Evolutionary conservation across 2,329 filamentous ascomycete species (phyloP).

Genomic region (Colletotrichum lentis): DNA sequence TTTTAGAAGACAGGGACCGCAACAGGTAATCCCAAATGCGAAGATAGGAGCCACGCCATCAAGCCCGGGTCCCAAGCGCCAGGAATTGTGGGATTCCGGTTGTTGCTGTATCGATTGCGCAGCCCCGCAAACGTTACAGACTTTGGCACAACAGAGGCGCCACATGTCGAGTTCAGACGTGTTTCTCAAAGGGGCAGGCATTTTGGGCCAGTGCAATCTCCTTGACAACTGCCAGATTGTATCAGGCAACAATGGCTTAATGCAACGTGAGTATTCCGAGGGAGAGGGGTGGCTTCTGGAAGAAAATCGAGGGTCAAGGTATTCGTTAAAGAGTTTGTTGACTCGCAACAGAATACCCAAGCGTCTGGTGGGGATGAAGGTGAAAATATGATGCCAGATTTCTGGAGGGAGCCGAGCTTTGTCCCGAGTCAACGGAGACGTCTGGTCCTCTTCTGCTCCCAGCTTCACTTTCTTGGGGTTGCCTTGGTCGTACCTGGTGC

Average conservation of each 20-base stretch:
- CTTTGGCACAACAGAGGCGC: conserved; percentile 68
- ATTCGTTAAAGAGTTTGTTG: conserved; percentile 71
- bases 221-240: conserved; percentile 76
- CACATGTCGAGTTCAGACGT: conserved; percentile 80
- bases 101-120: conserved; percentile 42
- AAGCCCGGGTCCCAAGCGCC: conserved; percentile 68
- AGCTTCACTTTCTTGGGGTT: conserved; percentile 17
- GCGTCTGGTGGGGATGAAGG: conserved; percentile 68
- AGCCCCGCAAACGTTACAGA: conserved; percentile 73
- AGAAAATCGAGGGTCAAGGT: conserved; percentile 60
- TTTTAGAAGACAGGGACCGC: conserved; percentile 69
- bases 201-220: conserved; percentile 68
- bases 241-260: conserved; percentile 62
- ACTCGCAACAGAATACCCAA: conserved; percentile 72
- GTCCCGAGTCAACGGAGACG: not conserved
- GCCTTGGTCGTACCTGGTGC: not conserved
- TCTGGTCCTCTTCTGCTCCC: not conserved
- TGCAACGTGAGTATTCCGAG: conserved; percentile 43
- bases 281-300: conserved; percentile 41
- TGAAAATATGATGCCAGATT: conserved; percentile 76
- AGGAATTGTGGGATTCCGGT: conserved; percentile 51
- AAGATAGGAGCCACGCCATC: conserved; percentile 72
- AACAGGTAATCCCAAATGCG: conserved; percentile 73
- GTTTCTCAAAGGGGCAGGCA: conserved; percentile 72
- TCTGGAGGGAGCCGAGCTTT: conserved; percentile 49